Evolutionary conservation across 2,329 filamentous ascomycete species (phyloP).

Genomic region (Catunica adiposa): DNA sequence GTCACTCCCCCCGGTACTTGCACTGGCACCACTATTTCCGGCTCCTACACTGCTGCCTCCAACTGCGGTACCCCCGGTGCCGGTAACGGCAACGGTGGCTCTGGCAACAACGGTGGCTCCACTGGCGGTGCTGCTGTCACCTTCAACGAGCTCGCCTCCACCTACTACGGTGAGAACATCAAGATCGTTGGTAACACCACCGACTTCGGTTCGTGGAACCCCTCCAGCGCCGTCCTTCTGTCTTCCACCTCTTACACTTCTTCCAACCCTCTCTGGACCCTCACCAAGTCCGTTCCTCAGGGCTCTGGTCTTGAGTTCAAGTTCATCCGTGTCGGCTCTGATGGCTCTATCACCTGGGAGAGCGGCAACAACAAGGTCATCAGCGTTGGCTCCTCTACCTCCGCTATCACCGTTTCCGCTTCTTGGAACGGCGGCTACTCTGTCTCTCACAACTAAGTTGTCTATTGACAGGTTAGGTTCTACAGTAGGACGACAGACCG

Average conservation of each 20-base stretch:
- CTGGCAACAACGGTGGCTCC: constrained; percentile 12
- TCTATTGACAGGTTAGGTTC: not conserved
- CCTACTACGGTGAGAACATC: constrained; percentile 44
- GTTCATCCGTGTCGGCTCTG: constrained; percentile 42
- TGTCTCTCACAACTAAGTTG: constrained; percentile 3
- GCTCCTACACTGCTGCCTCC: constrained; percentile 30
- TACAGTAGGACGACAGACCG: not conserved
- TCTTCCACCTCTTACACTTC: constrained; percentile 42
- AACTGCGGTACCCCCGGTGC: constrained; percentile 18
- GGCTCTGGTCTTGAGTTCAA: constrained; percentile 49
- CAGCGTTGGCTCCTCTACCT: constrained; percentile 20
- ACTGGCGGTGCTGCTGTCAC: constrained; percentile 27
- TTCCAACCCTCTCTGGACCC: constrained; percentile 44
- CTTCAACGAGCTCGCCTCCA: constrained; percentile 43
- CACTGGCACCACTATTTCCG: constrained; percentile 27
- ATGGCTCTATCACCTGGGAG: constrained; percentile 47
- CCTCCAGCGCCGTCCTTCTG: constrained; percentile 35
- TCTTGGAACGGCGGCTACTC: constrained; percentile 20
- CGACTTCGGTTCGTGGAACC: constrained; percentile 47
- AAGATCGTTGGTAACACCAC: constrained; percentile 45
- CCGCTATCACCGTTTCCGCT: constrained; percentile 19
- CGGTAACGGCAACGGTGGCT: constrained; percentile 15
- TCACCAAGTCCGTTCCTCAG: constrained; percentile 35
- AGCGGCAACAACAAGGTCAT: constrained; percentile 35
- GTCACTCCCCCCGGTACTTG: constrained; percentile 35